Evolutionary conservation across 768 basidiomycete species (phyloP).

Genomic region (Trametes gibbosa): DNA sequence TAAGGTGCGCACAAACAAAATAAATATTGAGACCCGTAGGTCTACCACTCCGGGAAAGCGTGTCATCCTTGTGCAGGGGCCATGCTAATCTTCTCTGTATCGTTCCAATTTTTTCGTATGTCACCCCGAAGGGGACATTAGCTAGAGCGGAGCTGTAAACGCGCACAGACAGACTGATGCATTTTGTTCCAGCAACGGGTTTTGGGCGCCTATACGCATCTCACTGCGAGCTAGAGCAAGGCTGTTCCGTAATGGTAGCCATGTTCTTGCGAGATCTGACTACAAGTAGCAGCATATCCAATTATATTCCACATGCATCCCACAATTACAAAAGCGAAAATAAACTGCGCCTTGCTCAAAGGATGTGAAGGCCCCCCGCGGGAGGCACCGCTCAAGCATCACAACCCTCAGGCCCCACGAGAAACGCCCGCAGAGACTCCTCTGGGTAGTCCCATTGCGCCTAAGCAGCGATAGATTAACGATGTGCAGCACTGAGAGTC

Average conservation of each 20-base stretch:
- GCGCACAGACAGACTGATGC: background rate
- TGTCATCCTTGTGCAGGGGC: slow-evolving; percentile 99
- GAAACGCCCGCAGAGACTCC: background rate
- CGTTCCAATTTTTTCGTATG: slow-evolving; percentile 99
- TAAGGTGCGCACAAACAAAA: no score
- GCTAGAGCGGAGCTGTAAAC: background rate
- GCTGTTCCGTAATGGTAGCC: no score
- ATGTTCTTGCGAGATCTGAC: no score
- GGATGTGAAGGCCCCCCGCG: no score
- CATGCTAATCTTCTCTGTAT: slow-evolving; percentile 99
- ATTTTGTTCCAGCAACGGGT: background rate
- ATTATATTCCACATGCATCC: no score
- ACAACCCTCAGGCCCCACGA: background rate
- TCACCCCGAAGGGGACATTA: slow-evolving; percentile 85
- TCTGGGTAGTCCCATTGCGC: slow-evolving; percentile 4
- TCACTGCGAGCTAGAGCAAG: no score
- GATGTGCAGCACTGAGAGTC: background rate
- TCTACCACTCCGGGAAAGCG: slow-evolving; percentile 92
- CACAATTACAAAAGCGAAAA: no score
- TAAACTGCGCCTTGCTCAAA: no score
- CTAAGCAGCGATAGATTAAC: background rate
- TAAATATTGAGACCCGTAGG: slow-evolving; percentile 44
- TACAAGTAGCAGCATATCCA: no score
- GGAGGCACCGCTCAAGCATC: background rate
- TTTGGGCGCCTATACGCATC: background rate